Conservation (phyloP, 257 asterid genomes). For the Thymus quinquecostatus region DNA sequence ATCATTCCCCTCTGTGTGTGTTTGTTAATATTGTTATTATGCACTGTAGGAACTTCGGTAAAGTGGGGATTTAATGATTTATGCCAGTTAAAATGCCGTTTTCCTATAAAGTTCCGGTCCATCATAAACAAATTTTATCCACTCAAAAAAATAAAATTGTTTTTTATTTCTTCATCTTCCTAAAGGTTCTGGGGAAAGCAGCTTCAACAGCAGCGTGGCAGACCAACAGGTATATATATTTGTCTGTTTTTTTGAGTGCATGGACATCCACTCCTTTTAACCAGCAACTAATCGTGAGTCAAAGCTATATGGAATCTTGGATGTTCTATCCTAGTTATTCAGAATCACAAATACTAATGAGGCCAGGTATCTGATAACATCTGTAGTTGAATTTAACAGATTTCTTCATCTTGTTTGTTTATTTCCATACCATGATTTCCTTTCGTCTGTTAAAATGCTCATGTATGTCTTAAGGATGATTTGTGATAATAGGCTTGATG, state of each 20-base stretch:
- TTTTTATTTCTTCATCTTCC: slow-evolving; percentile 38
- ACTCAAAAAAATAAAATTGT: neutral
- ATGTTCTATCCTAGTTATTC: neutral
- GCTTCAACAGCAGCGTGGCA: slow-evolving; percentile 93
- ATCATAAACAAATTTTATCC: neutral
- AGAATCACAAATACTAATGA: neutral
- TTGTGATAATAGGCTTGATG: neutral
- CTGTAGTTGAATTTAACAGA: neutral
- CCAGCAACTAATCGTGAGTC: neutral
- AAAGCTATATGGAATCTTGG: neutral
- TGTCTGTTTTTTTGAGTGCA: slow-evolving; percentile 18
- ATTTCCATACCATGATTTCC: slow-evolving; percentile 7
- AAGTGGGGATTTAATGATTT: neutral
- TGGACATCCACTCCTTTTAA: neutral
- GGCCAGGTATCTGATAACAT: neutral
- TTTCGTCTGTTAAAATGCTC: slow-evolving; percentile 11
- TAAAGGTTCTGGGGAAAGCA: slow-evolving; percentile 71
- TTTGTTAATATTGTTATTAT: slow-evolving; percentile 2
- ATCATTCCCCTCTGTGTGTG: slow-evolving; percentile 2
- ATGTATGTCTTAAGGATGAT: slow-evolving; percentile 5
- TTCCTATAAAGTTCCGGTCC: slow-evolving; percentile 9
- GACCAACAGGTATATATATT: slow-evolving; percentile 74
- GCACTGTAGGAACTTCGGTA: neutral
- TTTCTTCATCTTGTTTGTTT: slow-evolving; percentile 12
- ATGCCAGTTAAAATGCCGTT: neutral